These are phyloP conservation scores for Suillus lakei DNA, from an alignment of 768 basidiomycete species.

Conservation along the genomic window DNA sequence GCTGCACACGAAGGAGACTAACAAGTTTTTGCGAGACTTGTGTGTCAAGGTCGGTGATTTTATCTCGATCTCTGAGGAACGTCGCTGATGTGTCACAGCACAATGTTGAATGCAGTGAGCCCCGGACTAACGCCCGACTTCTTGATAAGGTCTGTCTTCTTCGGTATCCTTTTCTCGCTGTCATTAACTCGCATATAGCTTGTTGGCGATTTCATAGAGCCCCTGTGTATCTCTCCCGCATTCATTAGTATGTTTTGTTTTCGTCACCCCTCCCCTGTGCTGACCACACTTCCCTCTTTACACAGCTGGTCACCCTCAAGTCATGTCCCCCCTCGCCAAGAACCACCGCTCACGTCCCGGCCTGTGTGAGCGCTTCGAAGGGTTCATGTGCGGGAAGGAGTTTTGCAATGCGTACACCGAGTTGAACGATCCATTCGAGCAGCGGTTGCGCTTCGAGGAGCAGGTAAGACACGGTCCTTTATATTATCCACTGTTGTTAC, in stretches of 20 bases:
- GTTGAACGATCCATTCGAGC: constrained; percentile 98
- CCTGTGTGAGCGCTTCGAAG: constrained; percentile 98
- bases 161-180: not conserved
- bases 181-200: constrained; percentile 53
- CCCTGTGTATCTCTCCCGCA: constrained; percentile 92
- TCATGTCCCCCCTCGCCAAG: constrained; percentile 99
- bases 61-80: not conserved
- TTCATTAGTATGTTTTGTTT: constrained; percentile 74
- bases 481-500: not conserved
- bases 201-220: constrained; percentile 97
- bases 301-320: constrained; percentile 94
- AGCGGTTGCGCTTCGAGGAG: constrained; percentile 94
- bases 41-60: constrained; percentile 70
- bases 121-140: constrained; percentile 91
- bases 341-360: constrained; percentile 97
- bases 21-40: constrained; percentile 84
- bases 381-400: constrained; percentile 97
- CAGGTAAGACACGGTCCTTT: constrained; percentile 51
- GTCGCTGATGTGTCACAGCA: constrained; percentile 53
- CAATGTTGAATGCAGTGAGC: constrained; percentile 95
- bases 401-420: constrained; percentile 99
- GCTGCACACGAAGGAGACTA: constrained; percentile 85
- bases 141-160: constrained; percentile 79
- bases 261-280: not conserved
- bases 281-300: constrained; percentile 9